Evolutionary conservation across 2,329 filamentous ascomycete genomes (phyloP).

Genomic region (Xylariomycetidae sp.): DNA sequence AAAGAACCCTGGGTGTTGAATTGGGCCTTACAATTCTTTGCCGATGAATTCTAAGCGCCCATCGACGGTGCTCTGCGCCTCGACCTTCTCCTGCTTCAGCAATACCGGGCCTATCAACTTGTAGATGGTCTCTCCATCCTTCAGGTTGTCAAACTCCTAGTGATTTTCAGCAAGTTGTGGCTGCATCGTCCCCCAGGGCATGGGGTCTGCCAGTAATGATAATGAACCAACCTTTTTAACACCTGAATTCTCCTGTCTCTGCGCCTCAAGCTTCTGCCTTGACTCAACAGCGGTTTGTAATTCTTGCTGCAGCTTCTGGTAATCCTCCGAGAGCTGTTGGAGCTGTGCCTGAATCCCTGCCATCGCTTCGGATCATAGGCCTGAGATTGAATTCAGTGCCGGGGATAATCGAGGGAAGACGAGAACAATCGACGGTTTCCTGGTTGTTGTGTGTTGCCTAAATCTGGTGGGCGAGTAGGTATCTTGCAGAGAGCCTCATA

Average conservation of each 20-base stretch:
- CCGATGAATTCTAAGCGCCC: conserved; percentile 87
- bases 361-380: conserved; percentile 43
- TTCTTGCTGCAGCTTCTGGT: conserved; percentile 81
- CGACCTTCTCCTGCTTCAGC: conserved; percentile 87
- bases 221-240: conserved; percentile 81
- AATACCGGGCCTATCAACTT: conserved; percentile 91
- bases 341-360: conserved; percentile 71
- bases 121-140: conserved; percentile 85
- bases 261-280: conserved; percentile 87
- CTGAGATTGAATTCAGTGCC: not conserved
- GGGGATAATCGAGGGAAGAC: too few species aligned
- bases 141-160: conserved; percentile 76
- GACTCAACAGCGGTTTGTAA: conserved; percentile 71
- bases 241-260: conserved; percentile 86
- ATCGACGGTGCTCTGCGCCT: conserved; percentile 87
- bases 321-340: conserved; percentile 82
- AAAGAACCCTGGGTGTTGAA: too few species aligned
- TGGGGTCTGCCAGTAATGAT: too few species aligned
- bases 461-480: not conserved
- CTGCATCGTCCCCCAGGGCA: too few species aligned
- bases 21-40: conserved; percentile 73
- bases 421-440: too few species aligned
- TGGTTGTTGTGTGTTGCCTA: conserved; percentile 1
- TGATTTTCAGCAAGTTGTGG: too few species aligned
- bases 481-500: too few species aligned